These are phyloP conservation scores for Salvia hispanica DNA, from an alignment of 257 asterid genomes.

Conservation along the genomic window DNA sequence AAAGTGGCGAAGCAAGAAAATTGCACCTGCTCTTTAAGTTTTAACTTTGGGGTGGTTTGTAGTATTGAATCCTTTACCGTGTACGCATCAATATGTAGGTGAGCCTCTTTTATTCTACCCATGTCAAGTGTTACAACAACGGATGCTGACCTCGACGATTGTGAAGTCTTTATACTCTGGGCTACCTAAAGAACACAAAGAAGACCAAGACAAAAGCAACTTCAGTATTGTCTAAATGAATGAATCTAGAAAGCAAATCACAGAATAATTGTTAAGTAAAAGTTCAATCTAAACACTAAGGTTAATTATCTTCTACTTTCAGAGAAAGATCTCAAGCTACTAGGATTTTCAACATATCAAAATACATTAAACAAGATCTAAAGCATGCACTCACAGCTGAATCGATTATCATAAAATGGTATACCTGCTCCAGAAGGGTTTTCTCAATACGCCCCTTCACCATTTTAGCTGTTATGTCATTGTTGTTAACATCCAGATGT, in stretches of 20 bases:
- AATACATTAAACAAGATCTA: not conserved
- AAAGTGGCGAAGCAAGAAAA: slow-evolving; percentile 7
- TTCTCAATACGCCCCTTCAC: slow-evolving; percentile 82
- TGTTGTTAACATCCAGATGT: slow-evolving; percentile 46
- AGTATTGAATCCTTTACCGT: slow-evolving; percentile 74
- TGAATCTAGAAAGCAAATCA: slow-evolving; percentile 3
- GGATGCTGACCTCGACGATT: slow-evolving; percentile 63
- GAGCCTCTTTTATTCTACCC: slow-evolving; percentile 63
- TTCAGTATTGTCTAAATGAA: slow-evolving; percentile 12
- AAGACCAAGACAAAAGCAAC: slow-evolving; percentile 19
- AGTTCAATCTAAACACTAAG: slow-evolving; percentile 1
- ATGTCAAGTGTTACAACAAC: slow-evolving; percentile 71
- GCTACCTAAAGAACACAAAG: slow-evolving; percentile 64
- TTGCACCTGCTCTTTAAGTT: slow-evolving; percentile 69
- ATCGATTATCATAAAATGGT: slow-evolving; percentile 10
- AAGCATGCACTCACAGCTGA: slow-evolving; percentile 2
- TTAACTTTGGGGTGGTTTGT: slow-evolving; percentile 59
- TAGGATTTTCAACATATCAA: not conserved
- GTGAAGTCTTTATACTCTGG: slow-evolving; percentile 69
- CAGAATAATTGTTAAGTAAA: not conserved
- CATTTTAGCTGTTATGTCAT: slow-evolving; percentile 53
- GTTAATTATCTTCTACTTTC: not conserved
- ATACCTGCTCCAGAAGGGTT: slow-evolving; percentile 85
- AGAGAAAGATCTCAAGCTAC: not conserved
- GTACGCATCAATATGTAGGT: slow-evolving; percentile 61